Evolutionary conservation across 768 basidiomycete genomes (phyloP).

Genomic region (Leccinum incarnatum): DNA sequence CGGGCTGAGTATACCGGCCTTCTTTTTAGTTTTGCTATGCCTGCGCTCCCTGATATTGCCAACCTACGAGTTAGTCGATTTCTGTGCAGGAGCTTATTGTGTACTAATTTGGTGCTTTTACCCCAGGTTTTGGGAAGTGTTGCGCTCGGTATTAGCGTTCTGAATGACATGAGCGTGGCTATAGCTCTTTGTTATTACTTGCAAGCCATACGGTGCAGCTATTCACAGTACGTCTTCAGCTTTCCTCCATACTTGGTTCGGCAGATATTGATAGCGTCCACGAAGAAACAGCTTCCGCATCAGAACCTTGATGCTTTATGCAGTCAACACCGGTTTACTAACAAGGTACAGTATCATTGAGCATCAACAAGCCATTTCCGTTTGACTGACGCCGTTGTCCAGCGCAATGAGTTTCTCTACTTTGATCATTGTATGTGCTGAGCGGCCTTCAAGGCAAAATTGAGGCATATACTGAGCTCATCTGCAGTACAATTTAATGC

Average conservation of each 20-base stretch:
- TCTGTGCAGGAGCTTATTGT: neutral
- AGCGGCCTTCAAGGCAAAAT: neutral
- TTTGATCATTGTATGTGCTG: slow-evolving; percentile 48
- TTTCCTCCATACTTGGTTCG: neutral
- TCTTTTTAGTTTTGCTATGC: slow-evolving; percentile 38
- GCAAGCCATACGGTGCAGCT: slow-evolving; percentile 50
- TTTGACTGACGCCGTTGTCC: slow-evolving; percentile 2
- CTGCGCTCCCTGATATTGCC: slow-evolving; percentile 41
- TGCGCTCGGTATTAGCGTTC: slow-evolving; percentile 46
- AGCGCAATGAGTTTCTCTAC: slow-evolving; percentile 42
- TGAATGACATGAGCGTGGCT: slow-evolving; percentile 53
- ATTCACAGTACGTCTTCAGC: slow-evolving; percentile 35
- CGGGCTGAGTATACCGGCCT: neutral
- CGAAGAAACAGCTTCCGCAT: slow-evolving; percentile 54
- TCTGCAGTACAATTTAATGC: slow-evolving; percentile 52
- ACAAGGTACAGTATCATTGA: slow-evolving; percentile 44
- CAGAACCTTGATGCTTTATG: slow-evolving; percentile 52
- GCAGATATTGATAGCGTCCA: slow-evolving; percentile 5
- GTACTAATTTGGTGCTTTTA: neutral
- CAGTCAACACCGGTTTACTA: slow-evolving; percentile 60
- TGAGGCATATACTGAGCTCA: neutral
- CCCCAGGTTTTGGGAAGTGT: slow-evolving; percentile 45
- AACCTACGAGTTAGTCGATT: slow-evolving; percentile 41
- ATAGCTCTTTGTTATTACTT: slow-evolving; percentile 53
- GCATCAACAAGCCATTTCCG: neutral